phyloP scores from a whole-genome alignment of 345 rosid species.

The Erodium maritimum region DNA sequence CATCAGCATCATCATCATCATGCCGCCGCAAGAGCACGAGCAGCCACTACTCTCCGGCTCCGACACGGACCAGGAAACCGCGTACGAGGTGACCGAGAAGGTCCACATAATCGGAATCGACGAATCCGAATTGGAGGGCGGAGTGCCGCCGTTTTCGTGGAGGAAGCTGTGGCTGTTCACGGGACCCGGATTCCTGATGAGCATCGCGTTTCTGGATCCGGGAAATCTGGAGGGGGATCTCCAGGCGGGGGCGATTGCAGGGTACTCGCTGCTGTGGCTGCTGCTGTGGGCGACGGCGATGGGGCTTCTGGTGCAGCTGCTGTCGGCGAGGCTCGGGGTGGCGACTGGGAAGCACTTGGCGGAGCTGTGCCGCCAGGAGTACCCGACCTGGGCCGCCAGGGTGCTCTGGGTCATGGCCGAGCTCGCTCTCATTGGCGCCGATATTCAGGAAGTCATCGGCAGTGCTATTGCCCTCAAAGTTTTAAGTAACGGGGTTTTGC shows the following conservation, averaged over 20 bases:
- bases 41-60: conserved; percentile 24
- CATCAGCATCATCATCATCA: background rate
- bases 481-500: conserved; percentile 63
- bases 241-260: conserved; percentile 90
- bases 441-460: conserved; percentile 90
- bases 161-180: conserved; percentile 83
- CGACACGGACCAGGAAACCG: conserved; percentile 35
- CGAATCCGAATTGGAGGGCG: conserved; percentile 22
- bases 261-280: conserved; percentile 81
- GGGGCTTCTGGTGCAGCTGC: conserved; percentile 81
- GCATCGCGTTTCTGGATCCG: conserved; percentile 90
- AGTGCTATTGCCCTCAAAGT: conserved; percentile 88
- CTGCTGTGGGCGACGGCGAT: conserved; percentile 93
- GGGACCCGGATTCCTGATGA: conserved; percentile 89
- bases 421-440: conserved; percentile 82
- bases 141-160: conserved; percentile 77
- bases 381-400: conserved; percentile 71
- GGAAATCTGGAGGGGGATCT: conserved; percentile 95
- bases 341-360: conserved; percentile 88
- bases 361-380: conserved; percentile 84
- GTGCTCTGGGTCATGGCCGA: conserved; percentile 89
- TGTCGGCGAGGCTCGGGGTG: conserved; percentile 83
- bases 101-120: conserved; percentile 47
- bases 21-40: conserved; percentile 12
- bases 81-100: conserved; percentile 65